Evolutionary conservation across 78 protist genomes (phyloP).

Genomic region (Anaeramoeba ignava): DNA sequence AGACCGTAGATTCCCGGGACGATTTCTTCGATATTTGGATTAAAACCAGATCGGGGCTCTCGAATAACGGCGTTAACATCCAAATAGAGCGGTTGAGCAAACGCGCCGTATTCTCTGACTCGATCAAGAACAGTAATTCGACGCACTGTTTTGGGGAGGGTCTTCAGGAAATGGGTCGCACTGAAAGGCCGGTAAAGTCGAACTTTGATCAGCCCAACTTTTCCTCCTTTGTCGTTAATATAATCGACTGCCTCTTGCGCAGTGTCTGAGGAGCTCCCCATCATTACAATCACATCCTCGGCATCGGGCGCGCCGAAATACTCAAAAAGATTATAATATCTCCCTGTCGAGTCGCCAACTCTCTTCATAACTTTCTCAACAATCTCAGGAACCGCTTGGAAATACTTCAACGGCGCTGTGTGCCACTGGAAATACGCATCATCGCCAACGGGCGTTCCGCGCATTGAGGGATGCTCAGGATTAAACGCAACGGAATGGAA

Average conservation of each 20-base stretch:
- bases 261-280: slow-evolving; percentile 34
- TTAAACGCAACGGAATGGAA: slow-evolving; percentile 33
- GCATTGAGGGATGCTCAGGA: slow-evolving; percentile 36
- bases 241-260: slow-evolving; percentile 20
- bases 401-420: slow-evolving; percentile 26
- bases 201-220: slow-evolving; percentile 44
- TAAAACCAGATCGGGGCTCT: too few species aligned
- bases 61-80: slow-evolving; percentile 22
- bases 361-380: slow-evolving; percentile 27
- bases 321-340: slow-evolving; percentile 26
- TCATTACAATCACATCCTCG: slow-evolving; percentile 31
- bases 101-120: slow-evolving; percentile 32
- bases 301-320: slow-evolving; percentile 51
- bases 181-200: slow-evolving; percentile 55
- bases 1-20: slow-evolving; percentile 49
- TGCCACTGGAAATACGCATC: slow-evolving; percentile 34
- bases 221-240: slow-evolving; percentile 20
- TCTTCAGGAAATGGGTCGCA: slow-evolving; percentile 19
- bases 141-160: slow-evolving; percentile 34
- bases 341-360: slow-evolving; percentile 26
- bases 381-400: slow-evolving; percentile 29
- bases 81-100: slow-evolving; percentile 46
- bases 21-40: background rate
- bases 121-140: slow-evolving; percentile 44
- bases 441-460: slow-evolving; percentile 23